phyloP scores from a whole-genome alignment of 2,329 filamentous ascomycete species.

The Epicoccum sorghinum region DNA sequence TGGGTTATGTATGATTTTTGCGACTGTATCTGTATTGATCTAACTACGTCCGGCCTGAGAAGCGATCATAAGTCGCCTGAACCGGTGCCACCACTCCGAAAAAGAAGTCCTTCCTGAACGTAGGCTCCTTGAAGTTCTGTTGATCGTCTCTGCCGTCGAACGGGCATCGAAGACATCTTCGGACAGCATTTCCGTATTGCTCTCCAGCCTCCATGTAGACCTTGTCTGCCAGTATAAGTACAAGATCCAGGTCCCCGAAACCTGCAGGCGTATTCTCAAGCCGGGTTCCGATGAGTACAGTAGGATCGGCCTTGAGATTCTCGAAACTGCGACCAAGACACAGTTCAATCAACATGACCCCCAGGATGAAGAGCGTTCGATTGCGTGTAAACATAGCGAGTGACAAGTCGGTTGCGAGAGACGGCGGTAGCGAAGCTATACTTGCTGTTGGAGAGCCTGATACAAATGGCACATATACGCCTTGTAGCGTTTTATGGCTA shows the following conservation, averaged over 20 bases:
- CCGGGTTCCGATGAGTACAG: too few relatives aligned
- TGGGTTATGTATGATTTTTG: too few relatives aligned
- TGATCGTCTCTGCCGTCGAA: background rate
- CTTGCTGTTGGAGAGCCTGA: background rate
- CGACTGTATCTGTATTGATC: too few relatives aligned
- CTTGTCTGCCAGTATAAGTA: background rate
- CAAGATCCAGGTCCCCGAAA: background rate
- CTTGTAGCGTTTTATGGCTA: background rate
- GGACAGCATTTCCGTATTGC: background rate
- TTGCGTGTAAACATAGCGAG: background rate
- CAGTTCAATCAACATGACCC: background rate
- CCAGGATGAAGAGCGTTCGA: background rate
- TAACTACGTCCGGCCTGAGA: too few relatives aligned
- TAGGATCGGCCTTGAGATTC: background rate
- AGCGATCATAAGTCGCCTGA: background rate
- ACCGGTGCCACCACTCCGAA: background rate
- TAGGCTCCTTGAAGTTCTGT: background rate
- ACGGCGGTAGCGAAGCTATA: background rate
- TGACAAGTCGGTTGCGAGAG: too few relatives aligned
- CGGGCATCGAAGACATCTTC: background rate
- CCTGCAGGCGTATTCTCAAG: background rate
- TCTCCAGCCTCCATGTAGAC: background rate
- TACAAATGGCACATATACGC: background rate
- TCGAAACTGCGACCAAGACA: background rate
- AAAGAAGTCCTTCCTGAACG: background rate